Evolutionary conservation across 2,329 filamentous ascomycete species (phyloP), one percentile per base, ranked within the genome.

Genomic region (Thyridium curvatum): DNA sequence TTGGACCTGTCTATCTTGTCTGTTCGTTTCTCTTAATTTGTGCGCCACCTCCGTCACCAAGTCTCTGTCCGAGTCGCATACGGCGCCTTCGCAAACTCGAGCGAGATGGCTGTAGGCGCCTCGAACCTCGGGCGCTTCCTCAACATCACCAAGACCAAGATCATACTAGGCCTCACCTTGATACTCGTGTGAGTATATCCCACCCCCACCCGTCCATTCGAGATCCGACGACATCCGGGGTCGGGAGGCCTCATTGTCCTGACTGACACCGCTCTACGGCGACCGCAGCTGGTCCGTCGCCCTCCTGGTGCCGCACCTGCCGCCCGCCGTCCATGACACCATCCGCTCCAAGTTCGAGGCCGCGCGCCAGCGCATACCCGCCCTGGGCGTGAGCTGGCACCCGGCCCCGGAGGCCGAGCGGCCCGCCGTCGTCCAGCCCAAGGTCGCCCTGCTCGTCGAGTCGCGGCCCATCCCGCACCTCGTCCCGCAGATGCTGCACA

Each of bases 371-470:
- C 60, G 53, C 41, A 59, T 62, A 1, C 60, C 59, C n/a, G 49
- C 44, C 29, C 48, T 65, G 45, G 60, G 58, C 38, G 51, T 64
- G 33, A 58, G 62, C 45, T 64, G 60, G 61, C 44, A 47, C 21
- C 43, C 48, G 2, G 39, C 40, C 12, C 39, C 43, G 21, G 52
- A 60, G 6, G 21, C 21, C 21, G 6, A 26, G 21, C 21, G 6
- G 21, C 45, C 55, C 56, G 12, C 56, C 56, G 33, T 45, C 50
- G 9, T 55, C 53, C 9, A 67, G 60, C 49, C 69, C 34, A 73
- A 73, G 46, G 50, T 73, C 26, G 70, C 69, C 26, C 58, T 74
- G 9, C 46, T 74, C 9, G 67, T 74, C 44, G 69, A 72, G 52
- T 59, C 62, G 9, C 60, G 66, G 9, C 59, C 62, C 1, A 45